Percentiles rank a stretch among this genome's conserved stretches.
Evolutionary conservation across 2,329 filamentous ascomycete genomes (phyloP).

Genomic region (Ophiostoma piceae): DNA sequence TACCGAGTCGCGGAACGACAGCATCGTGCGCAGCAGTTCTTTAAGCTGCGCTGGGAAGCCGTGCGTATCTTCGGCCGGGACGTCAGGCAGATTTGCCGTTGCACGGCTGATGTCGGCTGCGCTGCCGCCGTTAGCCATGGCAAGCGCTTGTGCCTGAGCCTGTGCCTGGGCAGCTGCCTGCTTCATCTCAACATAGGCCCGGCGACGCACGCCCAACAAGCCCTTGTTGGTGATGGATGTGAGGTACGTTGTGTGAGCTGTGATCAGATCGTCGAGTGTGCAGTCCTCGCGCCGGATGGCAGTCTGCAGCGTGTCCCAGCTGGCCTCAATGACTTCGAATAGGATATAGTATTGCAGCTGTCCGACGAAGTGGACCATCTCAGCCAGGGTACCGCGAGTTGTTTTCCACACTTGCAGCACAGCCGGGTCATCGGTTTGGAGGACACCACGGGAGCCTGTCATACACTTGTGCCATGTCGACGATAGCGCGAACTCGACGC

Average conservation of each 20-base stretch:
- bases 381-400: constrained; percentile 80
- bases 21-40: constrained; percentile 89
- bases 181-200: constrained; percentile 37
- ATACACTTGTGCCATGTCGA: constrained; percentile 93
- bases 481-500: constrained; percentile 87
- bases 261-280: constrained; percentile 91
- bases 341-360: constrained; percentile 98
- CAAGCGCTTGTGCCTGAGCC: constrained; percentile 57
- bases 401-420: constrained; percentile 81
- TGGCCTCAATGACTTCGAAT: constrained; percentile 95
- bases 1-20: constrained; percentile 86
- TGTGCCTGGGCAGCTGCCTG: constrained; percentile 34
- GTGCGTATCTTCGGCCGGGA: constrained; percentile 57
- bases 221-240: constrained; percentile 95
- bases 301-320: constrained; percentile 84
- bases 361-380: constrained; percentile 98
- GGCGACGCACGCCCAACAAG: constrained; percentile 67
- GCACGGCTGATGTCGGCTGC: constrained; percentile 29
- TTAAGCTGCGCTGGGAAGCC: constrained; percentile 87
- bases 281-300: constrained; percentile 74
- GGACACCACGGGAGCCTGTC: constrained; percentile 87
- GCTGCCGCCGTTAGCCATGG: constrained; percentile 33
- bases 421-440: constrained; percentile 64
- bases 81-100: constrained; percentile 32
- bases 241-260: constrained; percentile 84